These are phyloP conservation scores for Geoglossum glabrum DNA, from an alignment of 495 filamentous ascomycete species.

Conservation along the genomic window DNA sequence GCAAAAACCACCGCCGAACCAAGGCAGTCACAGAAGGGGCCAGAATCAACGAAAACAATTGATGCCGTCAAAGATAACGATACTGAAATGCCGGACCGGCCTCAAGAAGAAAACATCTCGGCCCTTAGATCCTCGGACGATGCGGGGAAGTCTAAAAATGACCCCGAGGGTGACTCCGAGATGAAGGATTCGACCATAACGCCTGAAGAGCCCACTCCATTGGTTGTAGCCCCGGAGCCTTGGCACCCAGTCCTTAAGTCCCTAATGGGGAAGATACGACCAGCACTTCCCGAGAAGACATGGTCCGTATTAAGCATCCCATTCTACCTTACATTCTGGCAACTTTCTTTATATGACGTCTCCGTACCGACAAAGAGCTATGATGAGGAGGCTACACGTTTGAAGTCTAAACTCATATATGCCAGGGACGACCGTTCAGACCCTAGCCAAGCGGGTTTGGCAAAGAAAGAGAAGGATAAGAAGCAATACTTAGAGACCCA, in stretches of 20 bases:
- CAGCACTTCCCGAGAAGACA: constrained; percentile 35
- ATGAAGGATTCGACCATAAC: neutral
- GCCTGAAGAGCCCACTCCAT: neutral
- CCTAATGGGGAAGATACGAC: constrained; percentile 46
- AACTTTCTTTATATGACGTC: constrained; percentile 63
- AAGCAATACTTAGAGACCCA: constrained; percentile 36
- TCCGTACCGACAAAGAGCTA: constrained; percentile 54
- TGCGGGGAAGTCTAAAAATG: neutral
- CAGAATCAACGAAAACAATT: neutral
- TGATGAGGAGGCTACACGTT: constrained; percentile 40
- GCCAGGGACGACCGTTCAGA: constrained; percentile 54
- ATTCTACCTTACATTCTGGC: constrained; percentile 90
- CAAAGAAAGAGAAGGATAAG: constrained; percentile 43
- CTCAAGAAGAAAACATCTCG: neutral
- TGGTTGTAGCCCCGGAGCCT: constrained; percentile 18
- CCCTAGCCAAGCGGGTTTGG: constrained; percentile 37
- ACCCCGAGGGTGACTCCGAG: neutral
- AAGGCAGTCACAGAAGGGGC: constrained; percentile 10
- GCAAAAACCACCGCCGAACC: constrained; percentile 8
- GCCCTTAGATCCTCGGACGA: neutral
- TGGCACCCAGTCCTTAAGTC: constrained; percentile 58
- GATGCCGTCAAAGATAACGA: constrained; percentile 15
- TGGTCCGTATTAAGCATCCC: constrained; percentile 48
- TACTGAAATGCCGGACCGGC: neutral
- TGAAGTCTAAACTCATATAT: constrained; percentile 36